phyloP scores from a whole-genome alignment of 225 moss, liverwort and hornwort species.

The Sphagnum tenellum region DNA sequence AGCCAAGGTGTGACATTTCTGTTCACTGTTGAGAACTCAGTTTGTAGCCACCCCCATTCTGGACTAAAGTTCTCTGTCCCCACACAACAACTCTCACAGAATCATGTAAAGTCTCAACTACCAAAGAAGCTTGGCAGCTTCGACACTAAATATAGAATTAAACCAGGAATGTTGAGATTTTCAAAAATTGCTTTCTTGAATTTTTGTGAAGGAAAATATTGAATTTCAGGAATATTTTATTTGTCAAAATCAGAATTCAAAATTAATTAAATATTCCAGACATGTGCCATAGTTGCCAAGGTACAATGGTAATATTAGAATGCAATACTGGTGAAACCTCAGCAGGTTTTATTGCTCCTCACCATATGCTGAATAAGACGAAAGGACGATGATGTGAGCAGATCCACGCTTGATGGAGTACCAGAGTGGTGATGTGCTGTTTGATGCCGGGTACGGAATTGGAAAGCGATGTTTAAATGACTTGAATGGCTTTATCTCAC shows the following conservation, averaged over 20 bases:
- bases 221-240: no score
- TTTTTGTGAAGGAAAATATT: no score
- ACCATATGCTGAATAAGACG: conserved; percentile 46
- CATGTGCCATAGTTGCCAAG: no score
- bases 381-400: conserved; percentile 43
- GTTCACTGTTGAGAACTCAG: conserved; percentile 14
- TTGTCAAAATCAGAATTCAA: no score
- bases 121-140: not conserved
- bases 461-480: conserved; percentile 28
- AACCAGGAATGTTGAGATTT: not conserved
- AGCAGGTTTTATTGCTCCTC: not conserved
- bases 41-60: conserved; percentile 20
- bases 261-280: no score
- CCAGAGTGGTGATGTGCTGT: conserved; percentile 33
- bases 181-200: not conserved
- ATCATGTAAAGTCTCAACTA: no score
- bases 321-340: no score
- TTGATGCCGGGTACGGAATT: conserved; percentile 19
- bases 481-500: conserved; percentile 32
- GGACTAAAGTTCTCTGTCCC: conserved; percentile 34
- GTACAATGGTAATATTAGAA: no score
- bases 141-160: not conserved
- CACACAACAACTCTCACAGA: not conserved
- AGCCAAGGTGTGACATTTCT: conserved; percentile 45
- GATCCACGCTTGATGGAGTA: conserved; percentile 42